phyloP scores from a whole-genome alignment of 768 basidiomycete genomes.

The Asterophora lycoperdoides region DNA sequence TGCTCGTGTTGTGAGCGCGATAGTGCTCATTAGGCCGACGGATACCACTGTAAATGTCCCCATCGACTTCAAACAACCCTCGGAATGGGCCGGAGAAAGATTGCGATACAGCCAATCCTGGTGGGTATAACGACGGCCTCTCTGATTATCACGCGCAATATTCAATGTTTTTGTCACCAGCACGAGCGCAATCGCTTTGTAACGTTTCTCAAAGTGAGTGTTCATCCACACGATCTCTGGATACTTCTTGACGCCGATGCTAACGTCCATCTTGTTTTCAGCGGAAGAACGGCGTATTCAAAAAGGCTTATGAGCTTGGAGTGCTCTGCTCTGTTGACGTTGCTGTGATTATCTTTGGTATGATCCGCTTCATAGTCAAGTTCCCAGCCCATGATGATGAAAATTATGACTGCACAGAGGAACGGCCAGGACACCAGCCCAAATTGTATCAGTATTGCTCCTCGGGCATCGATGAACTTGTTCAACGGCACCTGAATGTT shows the following conservation, averaged over 20 bases:
- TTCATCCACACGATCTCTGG: conserved; percentile 27
- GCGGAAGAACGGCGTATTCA: conserved; percentile 90
- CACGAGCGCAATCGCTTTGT: conserved; percentile 90
- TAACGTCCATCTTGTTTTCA: conserved; percentile 42
- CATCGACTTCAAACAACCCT: background rate
- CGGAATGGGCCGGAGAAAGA: conserved; percentile 67
- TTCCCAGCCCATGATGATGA: conserved; percentile 29
- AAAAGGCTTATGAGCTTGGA: conserved; percentile 87
- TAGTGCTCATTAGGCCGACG: too few relatives aligned
- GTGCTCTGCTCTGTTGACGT: conserved; percentile 88
- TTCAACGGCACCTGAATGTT: conserved; percentile 60
- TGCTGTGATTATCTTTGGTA: conserved; percentile 80
- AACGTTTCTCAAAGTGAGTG: conserved; percentile 78
- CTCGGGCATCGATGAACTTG: conserved; percentile 60
- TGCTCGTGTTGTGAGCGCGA: too few relatives aligned
- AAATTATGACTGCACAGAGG: conserved; percentile 51
- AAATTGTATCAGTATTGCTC: conserved; percentile 86
- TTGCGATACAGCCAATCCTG: conserved; percentile 77
- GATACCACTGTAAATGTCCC: background rate
- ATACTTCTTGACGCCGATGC: conserved; percentile 57
- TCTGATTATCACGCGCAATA: background rate
- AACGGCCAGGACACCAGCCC: conserved; percentile 71
- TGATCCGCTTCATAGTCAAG: conserved; percentile 4
- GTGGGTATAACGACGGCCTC: conserved; percentile 35
- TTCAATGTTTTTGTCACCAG: conserved; percentile 41